Percentiles rank a stretch among this genome's conserved stretches.
These are phyloP conservation scores for Suillus subaureus DNA, from an alignment of 768 basidiomycete species.

Conservation along the genomic window DNA sequence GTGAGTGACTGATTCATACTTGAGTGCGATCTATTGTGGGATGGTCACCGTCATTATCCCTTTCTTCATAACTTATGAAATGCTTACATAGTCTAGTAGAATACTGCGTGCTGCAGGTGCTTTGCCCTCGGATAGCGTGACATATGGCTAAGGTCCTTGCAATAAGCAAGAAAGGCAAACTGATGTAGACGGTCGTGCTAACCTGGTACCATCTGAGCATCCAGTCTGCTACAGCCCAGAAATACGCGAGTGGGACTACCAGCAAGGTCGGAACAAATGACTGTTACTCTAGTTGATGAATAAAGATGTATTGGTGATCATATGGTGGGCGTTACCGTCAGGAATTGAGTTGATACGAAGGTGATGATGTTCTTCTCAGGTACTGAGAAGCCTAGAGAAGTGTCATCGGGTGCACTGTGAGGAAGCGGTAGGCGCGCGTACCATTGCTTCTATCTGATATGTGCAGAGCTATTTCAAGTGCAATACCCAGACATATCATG, in stretches of 20 bases:
- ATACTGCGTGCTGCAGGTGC: constrained; percentile 59
- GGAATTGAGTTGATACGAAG: constrained; percentile 46
- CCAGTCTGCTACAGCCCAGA: constrained; percentile 58
- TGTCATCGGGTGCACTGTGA: constrained; percentile 11
- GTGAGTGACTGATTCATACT: constrained; percentile 31
- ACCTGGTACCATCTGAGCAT: constrained; percentile 62
- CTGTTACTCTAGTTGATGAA: constrained; percentile 33
- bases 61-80: background rate
- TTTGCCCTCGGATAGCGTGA: constrained; percentile 54
- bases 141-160: constrained; percentile 52
- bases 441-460: constrained; percentile 47
- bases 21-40: constrained; percentile 41
- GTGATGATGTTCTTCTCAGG: constrained; percentile 51
- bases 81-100: constrained; percentile 65
- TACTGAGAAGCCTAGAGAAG: constrained; percentile 52
- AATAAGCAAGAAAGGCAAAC: background rate
- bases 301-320: background rate
- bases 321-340: constrained; percentile 37
- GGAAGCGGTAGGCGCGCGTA: constrained; percentile 26
- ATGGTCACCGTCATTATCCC: background rate
- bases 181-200: constrained; percentile 15
- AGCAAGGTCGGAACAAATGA: constrained; percentile 59
- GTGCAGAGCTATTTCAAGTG: constrained; percentile 46
- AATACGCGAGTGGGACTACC: constrained; percentile 50
- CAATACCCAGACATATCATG: constrained; percentile 50